Conservation (phyloP, 148 eudicot species). For the Vaccinium macrocarpon region DNA sequence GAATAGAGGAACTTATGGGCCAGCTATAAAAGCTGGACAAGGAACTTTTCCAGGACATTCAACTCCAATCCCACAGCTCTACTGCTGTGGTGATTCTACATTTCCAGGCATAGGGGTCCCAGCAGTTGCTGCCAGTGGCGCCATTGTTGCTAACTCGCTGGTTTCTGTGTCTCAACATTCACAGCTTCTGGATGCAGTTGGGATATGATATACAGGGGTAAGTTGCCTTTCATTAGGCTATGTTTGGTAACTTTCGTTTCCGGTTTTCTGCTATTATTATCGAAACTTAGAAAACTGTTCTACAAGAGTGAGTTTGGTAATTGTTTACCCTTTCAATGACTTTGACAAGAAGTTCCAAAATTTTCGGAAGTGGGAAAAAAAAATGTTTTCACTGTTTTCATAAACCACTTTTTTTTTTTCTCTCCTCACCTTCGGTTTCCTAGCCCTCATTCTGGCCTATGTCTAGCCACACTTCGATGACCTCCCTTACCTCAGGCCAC, state of each 20-base stretch:
- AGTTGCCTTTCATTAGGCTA: not conserved
- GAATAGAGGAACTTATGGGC: slow-evolving; percentile 94
- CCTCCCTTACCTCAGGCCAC: not conserved
- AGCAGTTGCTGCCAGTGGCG: slow-evolving; percentile 98
- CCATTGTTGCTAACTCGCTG: slow-evolving; percentile 90
- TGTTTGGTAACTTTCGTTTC: not conserved
- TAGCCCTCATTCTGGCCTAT: not conserved
- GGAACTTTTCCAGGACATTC: slow-evolving; percentile 82
- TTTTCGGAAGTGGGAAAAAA: not conserved
- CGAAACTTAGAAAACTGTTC: not conserved
- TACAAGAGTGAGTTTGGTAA: not conserved
- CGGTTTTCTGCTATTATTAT: not conserved
- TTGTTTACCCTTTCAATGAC: not conserved
- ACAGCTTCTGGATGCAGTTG: slow-evolving; percentile 42
- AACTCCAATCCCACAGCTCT: slow-evolving; percentile 74
- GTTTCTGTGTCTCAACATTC: slow-evolving; percentile 92
- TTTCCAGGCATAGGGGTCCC: slow-evolving; percentile 98
- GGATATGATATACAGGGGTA: not conserved
- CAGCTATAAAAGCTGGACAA: slow-evolving; percentile 85
- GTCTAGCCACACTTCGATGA: not conserved
- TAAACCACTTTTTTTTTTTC: not conserved
- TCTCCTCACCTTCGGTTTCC: not conserved
- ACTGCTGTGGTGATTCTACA: slow-evolving; percentile 94
- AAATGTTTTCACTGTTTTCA: not conserved
- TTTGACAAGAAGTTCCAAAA: not conserved